Percentiles rank a stretch among this genome's conserved stretches.
Conservation (phyloP, 179 eudicot species). For the Drosera spatulata region DNA sequence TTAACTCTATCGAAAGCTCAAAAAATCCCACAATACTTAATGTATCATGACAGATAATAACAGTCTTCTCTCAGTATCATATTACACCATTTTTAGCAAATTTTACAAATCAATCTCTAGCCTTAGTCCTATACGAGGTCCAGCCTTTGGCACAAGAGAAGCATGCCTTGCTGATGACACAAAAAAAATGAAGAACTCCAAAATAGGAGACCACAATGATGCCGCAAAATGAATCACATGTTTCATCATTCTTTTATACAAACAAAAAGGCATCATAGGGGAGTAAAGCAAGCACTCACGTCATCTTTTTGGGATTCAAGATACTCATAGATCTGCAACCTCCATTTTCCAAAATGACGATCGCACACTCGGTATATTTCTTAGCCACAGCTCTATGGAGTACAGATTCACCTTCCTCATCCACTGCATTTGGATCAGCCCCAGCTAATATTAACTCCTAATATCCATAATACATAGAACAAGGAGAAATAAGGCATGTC, state of each 20-base stretch:
- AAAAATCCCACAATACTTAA: no score
- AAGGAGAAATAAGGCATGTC: conserved; percentile 1
- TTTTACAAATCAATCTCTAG: no score
- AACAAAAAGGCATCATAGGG: neutral
- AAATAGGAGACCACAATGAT: neutral
- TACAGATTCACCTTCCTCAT: conserved; percentile 97
- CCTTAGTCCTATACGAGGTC: no score
- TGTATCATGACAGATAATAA: no score
- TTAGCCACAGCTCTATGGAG: conserved; percentile 90
- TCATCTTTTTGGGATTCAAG: conserved; percentile 67
- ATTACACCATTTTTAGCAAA: no score
- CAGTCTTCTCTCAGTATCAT: no score
- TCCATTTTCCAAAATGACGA: conserved; percentile 88
- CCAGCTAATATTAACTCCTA: conserved; percentile 93
- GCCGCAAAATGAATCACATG: neutral
- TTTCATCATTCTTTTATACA: neutral
- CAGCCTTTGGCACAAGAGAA: no score
- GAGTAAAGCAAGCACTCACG: conserved; percentile 49
- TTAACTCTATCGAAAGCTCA: no score
- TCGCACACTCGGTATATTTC: conserved; percentile 86
- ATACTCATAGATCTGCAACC: conserved; percentile 87
- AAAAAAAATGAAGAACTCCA: neutral
- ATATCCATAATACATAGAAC: conserved; percentile 15
- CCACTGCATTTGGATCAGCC: conserved; percentile 97
- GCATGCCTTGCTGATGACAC: no score